phyloP scores from a whole-genome alignment of 2,329 filamentous ascomycete genomes.

The Thermothelomyces thermophilus region DNA sequence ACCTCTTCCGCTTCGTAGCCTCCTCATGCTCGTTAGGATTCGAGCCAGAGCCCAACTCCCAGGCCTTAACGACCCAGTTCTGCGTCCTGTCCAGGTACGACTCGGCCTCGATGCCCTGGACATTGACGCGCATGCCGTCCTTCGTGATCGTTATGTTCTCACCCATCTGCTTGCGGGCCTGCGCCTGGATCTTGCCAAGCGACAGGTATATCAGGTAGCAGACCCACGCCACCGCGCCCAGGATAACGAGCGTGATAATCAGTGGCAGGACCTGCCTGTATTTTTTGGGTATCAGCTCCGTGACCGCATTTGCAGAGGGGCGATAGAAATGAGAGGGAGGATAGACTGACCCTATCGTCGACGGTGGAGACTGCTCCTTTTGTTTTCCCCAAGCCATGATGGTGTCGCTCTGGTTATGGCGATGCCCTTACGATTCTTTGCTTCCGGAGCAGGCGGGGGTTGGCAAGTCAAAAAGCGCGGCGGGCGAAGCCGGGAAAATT shows the following conservation, averaged over 20 bases:
- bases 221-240: constrained; percentile 55
- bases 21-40: constrained; percentile 19
- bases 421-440: too few relatives aligned
- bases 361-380: constrained; percentile 6
- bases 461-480: not conserved
- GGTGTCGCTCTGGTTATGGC: too few relatives aligned
- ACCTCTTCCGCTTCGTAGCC: constrained; percentile 28
- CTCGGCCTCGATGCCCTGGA: constrained; percentile 63
- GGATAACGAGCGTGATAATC: constrained; percentile 53
- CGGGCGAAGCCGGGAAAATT: not conserved
- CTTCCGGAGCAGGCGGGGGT: not conserved
- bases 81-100: constrained; percentile 69
- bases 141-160: constrained; percentile 70
- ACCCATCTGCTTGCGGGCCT: constrained; percentile 63
- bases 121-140: constrained; percentile 64
- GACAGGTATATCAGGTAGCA: constrained; percentile 68
- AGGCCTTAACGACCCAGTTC: constrained; percentile 59
- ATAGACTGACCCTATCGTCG: constrained; percentile 6
- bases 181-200: constrained; percentile 57
- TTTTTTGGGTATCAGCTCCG: not conserved
- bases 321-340: not conserved
- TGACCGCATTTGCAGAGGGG: not conserved
- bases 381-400: constrained; percentile 18
- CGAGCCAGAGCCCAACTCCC: constrained; percentile 46
- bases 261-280: constrained; percentile 58